phyloP scores from a whole-genome alignment of 176 grass and related monocot species.

The Echinochloa phyllopogon region DNA sequence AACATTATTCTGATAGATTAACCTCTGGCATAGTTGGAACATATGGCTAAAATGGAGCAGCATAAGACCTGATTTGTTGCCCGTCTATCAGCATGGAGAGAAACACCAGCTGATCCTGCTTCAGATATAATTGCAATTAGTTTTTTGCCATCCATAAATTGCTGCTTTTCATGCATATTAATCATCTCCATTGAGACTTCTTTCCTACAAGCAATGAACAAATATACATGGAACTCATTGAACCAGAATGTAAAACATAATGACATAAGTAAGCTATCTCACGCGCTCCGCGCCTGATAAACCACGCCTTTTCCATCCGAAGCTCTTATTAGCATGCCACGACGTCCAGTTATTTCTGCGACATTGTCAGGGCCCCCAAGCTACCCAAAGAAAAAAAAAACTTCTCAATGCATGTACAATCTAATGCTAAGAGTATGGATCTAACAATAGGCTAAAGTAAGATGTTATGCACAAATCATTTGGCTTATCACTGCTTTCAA shows the following conservation, averaged over 20 bases:
- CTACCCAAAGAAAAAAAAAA: constrained; percentile 51
- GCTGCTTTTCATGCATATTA: constrained; percentile 97
- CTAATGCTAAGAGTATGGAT: constrained; percentile 14
- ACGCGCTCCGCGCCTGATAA: constrained; percentile 92
- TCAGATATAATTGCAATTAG: constrained; percentile 97
- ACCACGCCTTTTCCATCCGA: constrained; percentile 86
- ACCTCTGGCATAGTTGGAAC: background rate
- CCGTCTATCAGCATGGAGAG: constrained; percentile 94
- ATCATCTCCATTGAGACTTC: constrained; percentile 99
- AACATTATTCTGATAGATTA: constrained; percentile 24
- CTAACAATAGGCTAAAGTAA: constrained; percentile 37
- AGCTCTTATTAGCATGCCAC: constrained; percentile 92
- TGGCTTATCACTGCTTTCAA: background rate
- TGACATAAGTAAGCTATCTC: constrained; percentile 57
- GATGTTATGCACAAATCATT: constrained; percentile 17
- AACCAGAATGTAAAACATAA: constrained; percentile 41
- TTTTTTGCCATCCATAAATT: constrained; percentile 94
- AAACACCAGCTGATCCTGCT: constrained; percentile 98
- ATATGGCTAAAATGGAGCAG: constrained; percentile 30
- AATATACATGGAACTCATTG: constrained; percentile 26
- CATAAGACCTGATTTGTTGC: constrained; percentile 80
- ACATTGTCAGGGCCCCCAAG: constrained; percentile 95
- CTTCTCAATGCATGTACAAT: constrained; percentile 34
- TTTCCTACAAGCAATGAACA: constrained; percentile 66
- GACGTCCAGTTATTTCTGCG: constrained; percentile 92